A percentile compares a stretch with the other conserved stretches of the same genome.
phyloP scores from a whole-genome alignment of 2,329 filamentous ascomycete species.

The Cladorrhinum sp. region DNA sequence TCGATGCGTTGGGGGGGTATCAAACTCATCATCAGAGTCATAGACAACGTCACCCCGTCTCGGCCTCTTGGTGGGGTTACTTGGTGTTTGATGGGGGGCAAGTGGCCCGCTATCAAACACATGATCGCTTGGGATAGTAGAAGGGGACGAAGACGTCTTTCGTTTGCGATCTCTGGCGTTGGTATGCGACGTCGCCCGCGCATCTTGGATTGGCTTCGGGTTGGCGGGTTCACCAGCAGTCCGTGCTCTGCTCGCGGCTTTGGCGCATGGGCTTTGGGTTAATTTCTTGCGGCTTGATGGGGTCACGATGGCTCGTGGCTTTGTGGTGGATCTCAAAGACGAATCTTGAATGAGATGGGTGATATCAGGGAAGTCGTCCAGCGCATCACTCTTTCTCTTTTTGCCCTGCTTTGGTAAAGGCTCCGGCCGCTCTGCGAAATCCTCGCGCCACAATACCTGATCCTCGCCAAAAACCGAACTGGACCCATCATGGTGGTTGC shows the following conservation, averaged over 20 bases:
- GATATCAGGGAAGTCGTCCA: slow-evolving; percentile 54
- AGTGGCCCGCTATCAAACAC: background rate
- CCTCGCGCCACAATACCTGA: slow-evolving; percentile 43
- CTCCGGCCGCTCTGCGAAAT: slow-evolving; percentile 38
- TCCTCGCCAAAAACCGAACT: slow-evolving; percentile 35
- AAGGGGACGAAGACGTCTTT: slow-evolving; percentile 18
- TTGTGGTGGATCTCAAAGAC: slow-evolving; percentile 27
- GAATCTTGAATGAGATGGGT: slow-evolving; percentile 35
- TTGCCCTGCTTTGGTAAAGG: slow-evolving; percentile 40
- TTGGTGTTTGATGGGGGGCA: background rate
- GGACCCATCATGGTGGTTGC: slow-evolving; percentile 20
- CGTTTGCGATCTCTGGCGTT: slow-evolving; percentile 15
- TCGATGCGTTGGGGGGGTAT: slow-evolving; percentile 38
- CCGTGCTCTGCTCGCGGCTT: background rate
- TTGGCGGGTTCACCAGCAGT: background rate
- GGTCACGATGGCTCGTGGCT: slow-evolving; percentile 7
- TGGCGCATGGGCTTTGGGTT: slow-evolving; percentile 12
- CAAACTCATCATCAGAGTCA: slow-evolving; percentile 57
- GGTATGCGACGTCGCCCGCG: background rate
- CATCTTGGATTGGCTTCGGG: background rate
- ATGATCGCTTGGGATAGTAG: slow-evolving; percentile 3
- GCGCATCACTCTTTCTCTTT: slow-evolving; percentile 50
- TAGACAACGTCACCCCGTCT: slow-evolving; percentile 40
- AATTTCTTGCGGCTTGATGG: background rate
- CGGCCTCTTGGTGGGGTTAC: slow-evolving; percentile 24